Percentiles rank a stretch among this genome's conserved stretches.
Conservation (phyloP, 495 filamentous ascomycete species). For the Lasiosphaeriaceae sp. region DNA sequence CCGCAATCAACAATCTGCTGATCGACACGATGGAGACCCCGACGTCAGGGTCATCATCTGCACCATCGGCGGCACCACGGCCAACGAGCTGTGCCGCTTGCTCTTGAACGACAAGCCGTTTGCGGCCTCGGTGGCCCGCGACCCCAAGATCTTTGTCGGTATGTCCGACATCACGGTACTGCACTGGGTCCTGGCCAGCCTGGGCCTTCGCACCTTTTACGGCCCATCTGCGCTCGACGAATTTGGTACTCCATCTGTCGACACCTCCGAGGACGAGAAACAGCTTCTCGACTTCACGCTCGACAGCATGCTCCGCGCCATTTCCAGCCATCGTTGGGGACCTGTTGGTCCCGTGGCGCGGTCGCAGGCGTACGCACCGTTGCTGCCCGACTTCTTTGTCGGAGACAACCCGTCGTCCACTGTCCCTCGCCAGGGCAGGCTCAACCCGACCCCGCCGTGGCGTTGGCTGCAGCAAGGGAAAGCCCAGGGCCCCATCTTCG, state of each 20-base stretch:
- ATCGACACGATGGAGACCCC: no score
- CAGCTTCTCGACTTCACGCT: neutral
- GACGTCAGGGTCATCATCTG: conserved; percentile 26
- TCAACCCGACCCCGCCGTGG: conserved; percentile 14
- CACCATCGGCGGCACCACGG: conserved; percentile 26
- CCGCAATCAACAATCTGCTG: no score
- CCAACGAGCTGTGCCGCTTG: conserved; percentile 27
- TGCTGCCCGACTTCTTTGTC: neutral
- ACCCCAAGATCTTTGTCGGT: conserved; percentile 35
- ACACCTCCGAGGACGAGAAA: neutral
- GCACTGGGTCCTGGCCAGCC: conserved; percentile 28
- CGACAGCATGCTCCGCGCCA: neutral
- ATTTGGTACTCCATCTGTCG: conserved; percentile 21
- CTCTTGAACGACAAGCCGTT: conserved; percentile 23
- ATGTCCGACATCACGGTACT: conserved; percentile 35
- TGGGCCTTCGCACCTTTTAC: conserved; percentile 36
- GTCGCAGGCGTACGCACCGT: neutral
- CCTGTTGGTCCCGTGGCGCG: neutral
- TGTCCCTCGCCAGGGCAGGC: neutral
- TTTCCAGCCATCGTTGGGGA: neutral
- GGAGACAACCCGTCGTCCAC: neutral
- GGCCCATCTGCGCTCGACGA: conserved; percentile 28
- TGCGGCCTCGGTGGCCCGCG: conserved; percentile 20
- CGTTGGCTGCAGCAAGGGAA: conserved; percentile 21
- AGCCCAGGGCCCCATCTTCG: conserved; percentile 27